phyloP scores from a whole-genome alignment of 2,329 filamentous ascomycete genomes.

The Dothistroma pini region DNA sequence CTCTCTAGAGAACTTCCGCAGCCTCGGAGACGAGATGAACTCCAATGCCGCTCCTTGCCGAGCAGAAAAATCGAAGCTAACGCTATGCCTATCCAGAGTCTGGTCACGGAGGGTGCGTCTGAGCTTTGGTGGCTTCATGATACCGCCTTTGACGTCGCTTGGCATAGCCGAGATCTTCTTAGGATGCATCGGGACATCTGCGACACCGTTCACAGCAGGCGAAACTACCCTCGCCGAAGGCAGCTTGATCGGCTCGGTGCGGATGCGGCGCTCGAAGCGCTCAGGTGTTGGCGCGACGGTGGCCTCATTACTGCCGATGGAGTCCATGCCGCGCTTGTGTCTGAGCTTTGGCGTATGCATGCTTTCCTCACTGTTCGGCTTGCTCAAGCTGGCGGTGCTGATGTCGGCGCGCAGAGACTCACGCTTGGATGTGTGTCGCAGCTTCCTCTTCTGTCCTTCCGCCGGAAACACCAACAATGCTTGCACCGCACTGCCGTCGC shows the following conservation, averaged over 20 bases:
- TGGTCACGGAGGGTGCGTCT: conserved; percentile 18
- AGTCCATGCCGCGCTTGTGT: conserved; percentile 20
- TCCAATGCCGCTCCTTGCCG: not conserved
- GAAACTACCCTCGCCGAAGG: not conserved
- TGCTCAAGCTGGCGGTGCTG: conserved; percentile 17
- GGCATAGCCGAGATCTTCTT: not conserved
- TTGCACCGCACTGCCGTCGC: conserved; percentile 21
- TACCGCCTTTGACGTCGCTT: not conserved
- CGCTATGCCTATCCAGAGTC: conserved; percentile 12
- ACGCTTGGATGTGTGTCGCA: conserved; percentile 26
- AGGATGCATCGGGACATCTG: not conserved
- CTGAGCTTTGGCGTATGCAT: conserved; percentile 13
- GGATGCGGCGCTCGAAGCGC: conserved; percentile 1
- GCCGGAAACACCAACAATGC: conserved; percentile 15
- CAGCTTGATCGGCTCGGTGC: not conserved
- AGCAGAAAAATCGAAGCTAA: not conserved
- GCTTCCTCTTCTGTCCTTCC: conserved; percentile 20
- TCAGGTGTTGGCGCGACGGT: not conserved
- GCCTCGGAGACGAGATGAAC: conserved; percentile 7
- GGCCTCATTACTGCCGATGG: conserved; percentile 12
- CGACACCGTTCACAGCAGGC: not conserved
- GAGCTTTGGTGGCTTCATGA: conserved; percentile 16
- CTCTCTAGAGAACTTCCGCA: conserved; percentile 21
- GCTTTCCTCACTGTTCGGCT: conserved; percentile 19
- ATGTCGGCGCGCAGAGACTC: conserved; percentile 25